Conservation (phyloP, 768 basidiomycete species). For the Russula compacta region DNA sequence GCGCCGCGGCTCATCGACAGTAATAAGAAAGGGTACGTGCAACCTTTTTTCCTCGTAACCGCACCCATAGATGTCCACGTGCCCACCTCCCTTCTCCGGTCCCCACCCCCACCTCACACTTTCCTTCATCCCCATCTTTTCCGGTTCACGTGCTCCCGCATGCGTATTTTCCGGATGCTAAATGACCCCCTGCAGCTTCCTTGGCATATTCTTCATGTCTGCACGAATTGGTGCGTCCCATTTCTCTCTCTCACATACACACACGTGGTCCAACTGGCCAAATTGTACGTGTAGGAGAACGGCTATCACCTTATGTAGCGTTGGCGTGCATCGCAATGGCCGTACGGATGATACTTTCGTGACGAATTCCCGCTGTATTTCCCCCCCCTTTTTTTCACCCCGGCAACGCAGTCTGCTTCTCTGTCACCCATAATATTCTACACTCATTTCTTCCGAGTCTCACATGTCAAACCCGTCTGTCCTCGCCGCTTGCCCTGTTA, state of each 20-base stretch:
- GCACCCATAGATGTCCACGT: not conserved
- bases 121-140: not conserved
- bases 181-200: conserved; percentile 48
- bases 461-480: too few relatives aligned
- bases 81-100: not conserved
- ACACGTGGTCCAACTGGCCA: not conserved
- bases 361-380: not conserved
- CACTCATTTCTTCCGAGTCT: too few relatives aligned
- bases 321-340: conserved; percentile 94
- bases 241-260: not conserved
- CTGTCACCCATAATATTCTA: not conserved
- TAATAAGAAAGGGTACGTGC: conserved; percentile 84
- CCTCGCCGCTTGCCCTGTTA: too few relatives aligned
- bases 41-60: too few relatives aligned
- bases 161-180: not conserved
- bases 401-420: not conserved
- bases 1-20: conserved; percentile 85
- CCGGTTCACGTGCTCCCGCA: not conserved
- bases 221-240: conserved; percentile 76
- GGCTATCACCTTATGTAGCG: conserved; percentile 92
- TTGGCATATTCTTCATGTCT: conserved; percentile 90
- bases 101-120: not conserved
- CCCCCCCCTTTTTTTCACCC: not conserved
- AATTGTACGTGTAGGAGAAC: conserved; percentile 53
- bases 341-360: conserved; percentile 49